Base-by-base conservation (phyloP, 345 rosid genomes). In the Pistacia vera region DNA sequence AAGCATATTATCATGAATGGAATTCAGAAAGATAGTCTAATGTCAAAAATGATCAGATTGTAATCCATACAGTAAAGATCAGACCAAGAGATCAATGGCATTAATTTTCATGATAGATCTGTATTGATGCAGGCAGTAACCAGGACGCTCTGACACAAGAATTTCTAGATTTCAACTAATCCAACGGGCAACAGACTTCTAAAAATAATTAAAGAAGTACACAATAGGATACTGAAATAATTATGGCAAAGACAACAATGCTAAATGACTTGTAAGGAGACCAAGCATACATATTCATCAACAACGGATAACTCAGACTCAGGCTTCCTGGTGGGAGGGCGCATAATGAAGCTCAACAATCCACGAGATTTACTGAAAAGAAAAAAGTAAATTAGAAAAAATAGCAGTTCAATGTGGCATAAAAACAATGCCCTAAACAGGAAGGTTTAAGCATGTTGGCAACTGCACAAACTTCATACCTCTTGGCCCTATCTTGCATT, bases 341-440 rank as follows among this genome's bases (percentile, higher is more conserved):
- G 83, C 38, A 16, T 74, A 72, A 89, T 82, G 84, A 85, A 76
- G 79, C 86, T 87, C 93, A 93, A 91, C 57, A 85, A 73, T 79
- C 97, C 93, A 81, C 79, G 86, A 78, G 86, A 84, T 80, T 74
- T 84, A 68, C 89, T 78, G 81, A 58, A 69, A 84, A 73, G 70
- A 67, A 68, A 58, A 48, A 57, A 74, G 41, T 35, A 44, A 58
- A 59, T 20, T 49, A 55, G 59, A 70, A 36, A 16, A 66, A 69
- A 56, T 25, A 75, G 17, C 46, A 18, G 65, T 65, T 76, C 25
- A 46, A 55, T 11, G 11, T 46, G 38, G 73, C 64, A 77, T 57
- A 51, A 67, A 73, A 80, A 73, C 38, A 56, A 36, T 48, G 62
- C 70, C 52, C 46, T 6, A 56, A 13, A 68, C 35, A 61, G 56